Conservation (phyloP, 352 stramenopile species). For the Phytophthora pini region DNA sequence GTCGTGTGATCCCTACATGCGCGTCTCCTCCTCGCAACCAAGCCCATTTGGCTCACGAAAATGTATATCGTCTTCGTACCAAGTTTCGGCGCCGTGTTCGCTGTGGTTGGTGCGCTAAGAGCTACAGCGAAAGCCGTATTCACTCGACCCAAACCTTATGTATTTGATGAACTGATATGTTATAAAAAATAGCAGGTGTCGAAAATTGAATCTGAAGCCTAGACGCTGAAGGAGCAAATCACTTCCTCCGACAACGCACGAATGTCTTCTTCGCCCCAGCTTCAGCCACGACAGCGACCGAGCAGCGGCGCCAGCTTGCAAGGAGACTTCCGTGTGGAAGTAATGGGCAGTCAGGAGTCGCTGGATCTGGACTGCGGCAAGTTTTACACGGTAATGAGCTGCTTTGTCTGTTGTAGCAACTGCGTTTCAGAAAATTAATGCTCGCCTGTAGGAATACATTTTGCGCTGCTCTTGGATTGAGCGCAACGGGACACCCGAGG, state of each 20-base stretch:
- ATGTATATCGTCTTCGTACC: too few relatives aligned
- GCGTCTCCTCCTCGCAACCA: too few relatives aligned
- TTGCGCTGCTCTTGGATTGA: constrained; percentile 81
- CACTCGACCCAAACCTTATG: too few relatives aligned
- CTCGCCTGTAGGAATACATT: constrained; percentile 73
- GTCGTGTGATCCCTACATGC: too few relatives aligned
- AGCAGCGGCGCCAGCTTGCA: constrained; percentile 46
- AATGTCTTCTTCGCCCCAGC: constrained; percentile 32
- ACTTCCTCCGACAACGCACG: constrained; percentile 1
- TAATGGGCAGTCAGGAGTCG: constrained; percentile 82
- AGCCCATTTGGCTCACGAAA: too few relatives aligned
- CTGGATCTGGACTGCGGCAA: constrained; percentile 86
- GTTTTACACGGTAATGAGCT: constrained; percentile 76
- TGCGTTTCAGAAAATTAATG: not conserved
- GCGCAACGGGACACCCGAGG: constrained; percentile 51
- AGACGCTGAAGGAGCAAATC: not conserved
- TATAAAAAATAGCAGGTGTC: too few relatives aligned
- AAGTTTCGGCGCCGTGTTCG: too few relatives aligned
- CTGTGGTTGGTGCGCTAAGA: too few relatives aligned
- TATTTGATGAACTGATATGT: too few relatives aligned
- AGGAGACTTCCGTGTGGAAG: constrained; percentile 73
- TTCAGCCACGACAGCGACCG: constrained; percentile 31
- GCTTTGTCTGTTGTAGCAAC: not conserved
- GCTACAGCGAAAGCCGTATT: too few relatives aligned
- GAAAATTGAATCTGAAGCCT: too few relatives aligned